phyloP scores from a whole-genome alignment of 2,329 filamentous ascomycete genomes.

The Fusarium sp. region DNA sequence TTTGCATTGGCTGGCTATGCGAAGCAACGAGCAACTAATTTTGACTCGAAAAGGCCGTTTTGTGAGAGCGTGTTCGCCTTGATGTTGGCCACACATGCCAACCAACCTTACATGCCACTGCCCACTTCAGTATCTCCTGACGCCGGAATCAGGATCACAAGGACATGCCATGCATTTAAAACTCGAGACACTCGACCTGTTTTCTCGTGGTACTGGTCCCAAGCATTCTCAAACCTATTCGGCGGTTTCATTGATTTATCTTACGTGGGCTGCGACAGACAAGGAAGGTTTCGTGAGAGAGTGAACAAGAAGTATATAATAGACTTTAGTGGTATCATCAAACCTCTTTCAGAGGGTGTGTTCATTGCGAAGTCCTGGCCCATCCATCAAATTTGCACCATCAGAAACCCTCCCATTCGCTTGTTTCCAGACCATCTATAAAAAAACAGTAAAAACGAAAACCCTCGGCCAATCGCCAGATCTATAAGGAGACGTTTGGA shows the following conservation, averaged over 20 bases:
- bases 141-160: not conserved
- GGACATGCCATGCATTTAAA: not conserved
- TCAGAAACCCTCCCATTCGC: not conserved
- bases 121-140: not conserved
- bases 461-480: constrained; percentile 3
- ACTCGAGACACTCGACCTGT: not conserved
- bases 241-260: not conserved
- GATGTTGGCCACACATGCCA: not conserved
- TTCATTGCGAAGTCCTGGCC: constrained; percentile 2
- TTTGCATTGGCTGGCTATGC: constrained; percentile 19
- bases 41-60: not conserved
- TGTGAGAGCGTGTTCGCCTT: not conserved
- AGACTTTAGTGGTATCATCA: constrained; percentile 22
- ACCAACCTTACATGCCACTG: not conserved
- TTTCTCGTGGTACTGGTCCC: not conserved
- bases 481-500: constrained; percentile 8
- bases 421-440: constrained; percentile 11
- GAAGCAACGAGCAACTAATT: not conserved
- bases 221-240: not conserved
- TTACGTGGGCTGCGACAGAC: not conserved
- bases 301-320: not conserved
- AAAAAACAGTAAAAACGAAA: not conserved
- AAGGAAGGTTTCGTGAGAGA: not conserved
- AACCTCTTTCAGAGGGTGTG: not conserved
- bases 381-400: constrained; percentile 13